Conservation (phyloP, 768 basidiomycete species). For the Xerocomellus amylosporus region DNA sequence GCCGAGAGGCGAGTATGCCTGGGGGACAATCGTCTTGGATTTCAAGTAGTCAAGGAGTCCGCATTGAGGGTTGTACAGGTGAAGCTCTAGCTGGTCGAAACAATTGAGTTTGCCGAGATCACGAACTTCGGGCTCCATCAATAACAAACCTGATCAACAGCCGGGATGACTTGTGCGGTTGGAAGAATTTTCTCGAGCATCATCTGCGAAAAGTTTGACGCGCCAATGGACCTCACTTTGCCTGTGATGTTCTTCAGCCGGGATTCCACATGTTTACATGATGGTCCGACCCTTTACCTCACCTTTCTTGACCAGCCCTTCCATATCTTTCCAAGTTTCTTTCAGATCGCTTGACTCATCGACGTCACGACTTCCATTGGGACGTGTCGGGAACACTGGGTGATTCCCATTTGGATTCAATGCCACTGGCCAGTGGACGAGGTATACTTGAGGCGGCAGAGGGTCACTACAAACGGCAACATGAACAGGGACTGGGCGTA, state of each 20-base stretch:
- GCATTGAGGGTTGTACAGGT: constrained; percentile 74
- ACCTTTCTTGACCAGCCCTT: constrained; percentile 65
- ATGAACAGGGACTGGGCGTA: constrained; percentile 33
- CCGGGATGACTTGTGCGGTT: constrained; percentile 64
- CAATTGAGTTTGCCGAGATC: background rate
- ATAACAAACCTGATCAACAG: constrained; percentile 62
- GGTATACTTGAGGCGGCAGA: constrained; percentile 41
- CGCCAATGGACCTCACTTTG: constrained; percentile 65
- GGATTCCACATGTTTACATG: constrained; percentile 4
- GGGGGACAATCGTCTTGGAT: constrained; percentile 62
- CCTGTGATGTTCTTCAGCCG: constrained; percentile 36
- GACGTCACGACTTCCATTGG: constrained; percentile 65
- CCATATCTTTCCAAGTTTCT: constrained; percentile 86
- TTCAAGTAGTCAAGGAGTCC: constrained; percentile 60
- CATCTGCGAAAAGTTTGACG: constrained; percentile 70
- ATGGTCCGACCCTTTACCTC: constrained; percentile 4
- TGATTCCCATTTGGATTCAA: constrained; percentile 69
- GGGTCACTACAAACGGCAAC: background rate
- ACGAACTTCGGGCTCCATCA: background rate
- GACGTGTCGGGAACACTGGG: constrained; percentile 52
- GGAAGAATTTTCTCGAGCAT: constrained; percentile 70
- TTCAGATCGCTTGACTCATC: constrained; percentile 61
- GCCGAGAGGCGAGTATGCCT: constrained; percentile 83
- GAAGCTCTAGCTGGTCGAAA: constrained; percentile 58
- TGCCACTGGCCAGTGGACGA: constrained; percentile 82